phyloP scores from a whole-genome alignment of 495 filamentous ascomycete genomes.

The Penicillium maclennaniae region DNA sequence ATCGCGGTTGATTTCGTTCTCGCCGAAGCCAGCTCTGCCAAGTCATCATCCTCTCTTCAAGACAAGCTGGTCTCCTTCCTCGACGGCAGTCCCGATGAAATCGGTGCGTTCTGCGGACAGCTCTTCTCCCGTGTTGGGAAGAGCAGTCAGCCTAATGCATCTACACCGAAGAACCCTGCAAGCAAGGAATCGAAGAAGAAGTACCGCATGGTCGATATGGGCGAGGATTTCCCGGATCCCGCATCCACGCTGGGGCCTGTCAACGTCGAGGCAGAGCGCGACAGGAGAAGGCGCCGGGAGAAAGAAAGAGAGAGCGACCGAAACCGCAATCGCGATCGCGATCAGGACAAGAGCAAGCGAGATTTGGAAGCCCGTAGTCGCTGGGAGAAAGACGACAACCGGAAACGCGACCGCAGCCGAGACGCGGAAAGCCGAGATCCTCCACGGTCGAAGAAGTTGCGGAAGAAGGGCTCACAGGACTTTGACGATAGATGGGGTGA shows the following conservation, averaged over 20 bases:
- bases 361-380: conserved; percentile 22
- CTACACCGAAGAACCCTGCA: conserved; percentile 4
- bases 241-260: conserved; percentile 43
- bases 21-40: conserved; percentile 53
- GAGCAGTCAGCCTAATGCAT: conserved; percentile 13
- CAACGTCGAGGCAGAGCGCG: conserved; percentile 50
- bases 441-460: conserved; percentile 50
- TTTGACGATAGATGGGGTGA: conserved; percentile 79
- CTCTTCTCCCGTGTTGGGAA: conserved; percentile 46
- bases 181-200: conserved; percentile 52
- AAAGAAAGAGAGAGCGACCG: conserved; percentile 35
- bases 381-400: conserved; percentile 32
- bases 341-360: conserved; percentile 20
- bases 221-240: conserved; percentile 53
- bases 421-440: conserved; percentile 44
- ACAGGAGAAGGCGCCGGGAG: conserved; percentile 43
- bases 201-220: conserved; percentile 82
- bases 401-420: conserved; percentile 43
- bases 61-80: conserved; percentile 54
- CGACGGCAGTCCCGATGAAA: conserved; percentile 47
- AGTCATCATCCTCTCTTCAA: conserved; percentile 48
- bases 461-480: conserved; percentile 51
- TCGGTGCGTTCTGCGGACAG: conserved; percentile 50
- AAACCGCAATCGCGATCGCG: conserved; percentile 29
- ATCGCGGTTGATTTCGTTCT: conserved; percentile 61